Base-by-base conservation (phyloP, 306 rosid species). In the Astragalus glycyphyllos region DNA sequence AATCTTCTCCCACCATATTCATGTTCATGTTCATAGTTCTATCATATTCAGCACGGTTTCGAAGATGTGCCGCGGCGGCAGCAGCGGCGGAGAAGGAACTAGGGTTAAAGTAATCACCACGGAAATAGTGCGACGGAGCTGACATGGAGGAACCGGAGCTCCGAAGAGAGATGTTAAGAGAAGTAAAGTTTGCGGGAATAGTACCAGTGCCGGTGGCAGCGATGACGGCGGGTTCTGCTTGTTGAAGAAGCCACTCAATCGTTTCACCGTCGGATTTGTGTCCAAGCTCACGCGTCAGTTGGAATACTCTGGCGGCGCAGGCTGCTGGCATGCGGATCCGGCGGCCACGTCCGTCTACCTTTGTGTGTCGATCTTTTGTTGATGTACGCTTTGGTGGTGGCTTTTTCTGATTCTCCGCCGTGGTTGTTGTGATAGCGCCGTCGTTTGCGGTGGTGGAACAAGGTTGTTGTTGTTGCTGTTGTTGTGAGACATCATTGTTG, bases 311-410 rank as follows among this genome's bases (percentile, higher is more conserved):
- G 16, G 98, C 98, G 0, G 98, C 98, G 12, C 98, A 93, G 11
- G 92, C 87, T 0, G 96, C 97, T 0, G 98, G 98, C 98, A 93
- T 93, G n/a, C 98, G 93, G 85, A 93, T 93, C 85, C 98, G 89
- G 59, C 98, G 98, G 31, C 98, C 98, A 0, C 98, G 90, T 12
- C 98, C 98, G 16, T 93, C 98, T 0, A 93, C 98, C 31, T 93
- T 93, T 0, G 98, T 93, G 83, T 93, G 98, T 9, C 98, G 72
- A 77, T 93, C 98, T 49, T 93, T 93, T 1, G 96, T 81, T 12
- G 97, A 81, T 50, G 81, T 72, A 16, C 98, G 69, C 79, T 93
- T 93, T 0, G 97, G 88, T 0, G 90, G 73, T 0, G 82, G 74
- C 78, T 88, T 88, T 71, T 85, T 90, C 34, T 75, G 42, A 37